Evolutionary conservation across 441 rosid genomes (phyloP).

Genomic region (Populus hybrid): DNA sequence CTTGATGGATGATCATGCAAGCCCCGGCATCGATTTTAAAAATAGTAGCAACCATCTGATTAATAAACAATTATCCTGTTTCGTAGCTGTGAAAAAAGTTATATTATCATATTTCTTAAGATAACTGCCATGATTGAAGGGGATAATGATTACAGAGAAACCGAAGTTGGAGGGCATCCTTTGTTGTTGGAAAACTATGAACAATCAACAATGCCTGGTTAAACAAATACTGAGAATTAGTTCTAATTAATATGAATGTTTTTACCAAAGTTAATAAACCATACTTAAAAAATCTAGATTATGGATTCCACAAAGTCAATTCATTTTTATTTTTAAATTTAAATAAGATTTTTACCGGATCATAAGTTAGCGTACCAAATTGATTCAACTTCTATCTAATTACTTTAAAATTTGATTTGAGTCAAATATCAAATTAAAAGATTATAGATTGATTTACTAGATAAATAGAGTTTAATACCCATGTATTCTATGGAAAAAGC

Average conservation of each 20-base stretch:
- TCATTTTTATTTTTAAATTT: no score
- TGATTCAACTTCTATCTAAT: no score
- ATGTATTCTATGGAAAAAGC: background rate
- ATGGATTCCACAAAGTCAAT: no score
- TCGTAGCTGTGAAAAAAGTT: conserved; percentile 16
- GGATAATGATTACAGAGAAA: conserved; percentile 10
- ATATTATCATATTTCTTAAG: conserved; percentile 19
- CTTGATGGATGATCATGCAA: conserved; percentile 11
- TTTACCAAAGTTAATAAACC: no score
- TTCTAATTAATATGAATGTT: no score
- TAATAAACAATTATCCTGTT: conserved; percentile 21
- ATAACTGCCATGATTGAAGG: conserved; percentile 30
- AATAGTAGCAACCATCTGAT: conserved; percentile 13
- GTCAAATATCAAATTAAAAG: accelerated
- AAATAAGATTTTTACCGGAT: accelerated
- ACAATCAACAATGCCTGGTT: no score
- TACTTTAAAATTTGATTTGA: no score
- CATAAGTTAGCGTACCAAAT: no score
- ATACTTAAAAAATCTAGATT: no score
- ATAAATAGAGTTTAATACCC: no score
- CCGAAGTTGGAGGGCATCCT: background rate
- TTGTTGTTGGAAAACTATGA: background rate
- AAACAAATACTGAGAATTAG: no score
- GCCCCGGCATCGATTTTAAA: conserved; percentile 6
- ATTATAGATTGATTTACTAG: no score